These are phyloP conservation scores for Leucocoprinus sp. DNA, from an alignment of 768 basidiomycete genomes.

Conservation along the genomic window DNA sequence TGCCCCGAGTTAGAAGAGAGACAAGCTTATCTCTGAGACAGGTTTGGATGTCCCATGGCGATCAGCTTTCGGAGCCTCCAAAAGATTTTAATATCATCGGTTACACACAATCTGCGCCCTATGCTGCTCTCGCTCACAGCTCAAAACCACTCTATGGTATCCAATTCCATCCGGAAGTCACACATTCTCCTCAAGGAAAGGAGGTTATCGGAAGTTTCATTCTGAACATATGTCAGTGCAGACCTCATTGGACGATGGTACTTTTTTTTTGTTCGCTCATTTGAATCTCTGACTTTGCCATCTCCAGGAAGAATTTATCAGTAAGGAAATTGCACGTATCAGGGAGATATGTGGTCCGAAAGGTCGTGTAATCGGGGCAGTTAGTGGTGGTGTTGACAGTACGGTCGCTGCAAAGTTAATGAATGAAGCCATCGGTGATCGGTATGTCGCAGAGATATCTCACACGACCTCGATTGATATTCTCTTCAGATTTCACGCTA, in stretches of 20 bases:
- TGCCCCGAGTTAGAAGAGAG: background rate
- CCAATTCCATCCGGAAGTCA: constrained; percentile 98
- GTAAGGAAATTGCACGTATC: constrained; percentile 91
- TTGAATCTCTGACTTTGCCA: background rate
- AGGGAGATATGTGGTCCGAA: constrained; percentile 89
- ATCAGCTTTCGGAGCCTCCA: constrained; percentile 80
- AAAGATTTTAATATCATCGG: constrained; percentile 84
- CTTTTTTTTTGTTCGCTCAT: constrained; percentile 8
- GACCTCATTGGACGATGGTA: constrained; percentile 90
- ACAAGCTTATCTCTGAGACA: constrained; percentile 22
- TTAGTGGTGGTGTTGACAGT: constrained; percentile 95
- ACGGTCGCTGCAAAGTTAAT: constrained; percentile 98
- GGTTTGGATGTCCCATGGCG: constrained; percentile 99
- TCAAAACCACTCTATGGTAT: constrained; percentile 89
- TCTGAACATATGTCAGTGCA: constrained; percentile 75
- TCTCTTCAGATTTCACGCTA: constrained; percentile 81
- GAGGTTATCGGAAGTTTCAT: constrained; percentile 86
- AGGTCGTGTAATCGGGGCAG: constrained; percentile 96
- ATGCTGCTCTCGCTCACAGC: constrained; percentile 88
- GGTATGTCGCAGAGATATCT: constrained; percentile 36
- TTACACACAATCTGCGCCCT: constrained; percentile 80
- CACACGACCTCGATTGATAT: constrained; percentile 2
- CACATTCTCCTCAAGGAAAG: constrained; percentile 84
- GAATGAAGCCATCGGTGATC: constrained; percentile 98
- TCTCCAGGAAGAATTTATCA: constrained; percentile 88